A percentile compares a stretch with the other conserved stretches of the same genome.
phyloP scores from a whole-genome alignment of 176 grass and related monocot genomes.

The Aechmea fasciata region DNA sequence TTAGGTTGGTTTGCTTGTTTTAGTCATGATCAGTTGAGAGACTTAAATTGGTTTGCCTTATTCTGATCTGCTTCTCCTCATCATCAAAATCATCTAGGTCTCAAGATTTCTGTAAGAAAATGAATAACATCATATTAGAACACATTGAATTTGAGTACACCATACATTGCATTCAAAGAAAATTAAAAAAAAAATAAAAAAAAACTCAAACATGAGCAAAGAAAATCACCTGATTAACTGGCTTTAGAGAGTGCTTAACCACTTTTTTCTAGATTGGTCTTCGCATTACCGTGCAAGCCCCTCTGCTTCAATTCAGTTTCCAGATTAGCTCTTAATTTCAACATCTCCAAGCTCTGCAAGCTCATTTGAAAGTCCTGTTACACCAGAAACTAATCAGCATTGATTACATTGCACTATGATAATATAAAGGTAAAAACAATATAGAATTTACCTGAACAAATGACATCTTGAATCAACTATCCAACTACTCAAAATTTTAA shows the following conservation, averaged over 20 bases:
- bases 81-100: conserved; percentile 70
- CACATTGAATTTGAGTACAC: conserved; percentile 12
- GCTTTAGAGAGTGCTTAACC: conserved; percentile 23
- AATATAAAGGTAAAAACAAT: not conserved
- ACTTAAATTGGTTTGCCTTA: conserved; percentile 28
- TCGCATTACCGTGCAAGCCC: conserved; percentile 53
- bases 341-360: conserved; percentile 69
- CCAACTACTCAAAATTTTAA: too few relatives aligned
- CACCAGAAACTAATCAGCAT: conserved; percentile 16
- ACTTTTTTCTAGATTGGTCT: conserved; percentile 32
- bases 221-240: conserved; percentile 38
- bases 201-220: conserved; percentile 1
- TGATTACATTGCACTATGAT: not conserved
- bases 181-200: too few relatives aligned
- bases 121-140: conserved; percentile 19
- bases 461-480: too few relatives aligned
- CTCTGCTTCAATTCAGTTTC: conserved; percentile 80
- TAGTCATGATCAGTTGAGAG: conserved; percentile 31
- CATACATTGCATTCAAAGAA: conserved; percentile 4
- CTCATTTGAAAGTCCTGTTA: conserved; percentile 45
- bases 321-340: conserved; percentile 78
- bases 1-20: conserved; percentile 57
- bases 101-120: conserved; percentile 38
- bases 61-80: conserved; percentile 45
- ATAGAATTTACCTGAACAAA: too few relatives aligned